Evolutionary conservation across 495 filamentous ascomycete genomes (phyloP).

Genomic region (Xylaria palmicola): DNA sequence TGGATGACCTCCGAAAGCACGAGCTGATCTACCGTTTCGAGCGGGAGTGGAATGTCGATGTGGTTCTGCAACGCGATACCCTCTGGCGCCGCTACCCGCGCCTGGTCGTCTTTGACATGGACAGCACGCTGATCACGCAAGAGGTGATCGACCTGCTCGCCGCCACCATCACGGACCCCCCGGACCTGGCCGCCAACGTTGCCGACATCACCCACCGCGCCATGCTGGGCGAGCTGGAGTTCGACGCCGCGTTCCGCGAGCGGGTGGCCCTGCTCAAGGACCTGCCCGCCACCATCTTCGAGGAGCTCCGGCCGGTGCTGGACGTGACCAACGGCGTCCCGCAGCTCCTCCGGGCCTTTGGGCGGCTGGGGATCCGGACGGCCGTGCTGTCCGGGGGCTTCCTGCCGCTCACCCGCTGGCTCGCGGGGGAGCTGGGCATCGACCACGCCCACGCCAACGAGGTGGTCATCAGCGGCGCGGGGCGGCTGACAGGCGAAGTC

Average conservation of each 20-base stretch:
- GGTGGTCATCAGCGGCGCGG: slow-evolving; percentile 60
- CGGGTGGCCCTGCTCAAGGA: slow-evolving; percentile 79
- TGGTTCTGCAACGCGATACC: slow-evolving; percentile 67
- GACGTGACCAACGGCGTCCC: slow-evolving; percentile 78
- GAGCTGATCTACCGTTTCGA: slow-evolving; percentile 81
- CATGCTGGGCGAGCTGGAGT: slow-evolving; percentile 97
- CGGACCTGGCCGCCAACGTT: slow-evolving; percentile 58
- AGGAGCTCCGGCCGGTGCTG: slow-evolving; percentile 68
- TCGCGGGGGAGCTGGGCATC: slow-evolving; percentile 74
- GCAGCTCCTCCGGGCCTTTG: slow-evolving; percentile 69
- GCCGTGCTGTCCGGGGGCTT: slow-evolving; percentile 93
- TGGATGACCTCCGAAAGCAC: slow-evolving; percentile 69
- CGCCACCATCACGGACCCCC: slow-evolving; percentile 58
- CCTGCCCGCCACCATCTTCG: slow-evolving; percentile 75
- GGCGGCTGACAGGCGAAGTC: slow-evolving; percentile 78
- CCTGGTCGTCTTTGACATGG: slow-evolving; percentile 95
- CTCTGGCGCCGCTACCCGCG: slow-evolving; percentile 75
- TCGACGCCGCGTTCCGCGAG: slow-evolving; percentile 73
- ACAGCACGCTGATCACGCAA: slow-evolving; percentile 91
- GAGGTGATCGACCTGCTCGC: slow-evolving; percentile 97
- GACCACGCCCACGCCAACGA: slow-evolving; percentile 89
- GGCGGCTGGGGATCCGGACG: slow-evolving; percentile 73
- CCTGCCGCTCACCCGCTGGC: slow-evolving; percentile 80
- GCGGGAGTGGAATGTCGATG: slow-evolving; percentile 83
- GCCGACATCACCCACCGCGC: slow-evolving; percentile 82